Conservation (phyloP, 768 basidiomycete species). For the Rubroboletus satanas region DNA sequence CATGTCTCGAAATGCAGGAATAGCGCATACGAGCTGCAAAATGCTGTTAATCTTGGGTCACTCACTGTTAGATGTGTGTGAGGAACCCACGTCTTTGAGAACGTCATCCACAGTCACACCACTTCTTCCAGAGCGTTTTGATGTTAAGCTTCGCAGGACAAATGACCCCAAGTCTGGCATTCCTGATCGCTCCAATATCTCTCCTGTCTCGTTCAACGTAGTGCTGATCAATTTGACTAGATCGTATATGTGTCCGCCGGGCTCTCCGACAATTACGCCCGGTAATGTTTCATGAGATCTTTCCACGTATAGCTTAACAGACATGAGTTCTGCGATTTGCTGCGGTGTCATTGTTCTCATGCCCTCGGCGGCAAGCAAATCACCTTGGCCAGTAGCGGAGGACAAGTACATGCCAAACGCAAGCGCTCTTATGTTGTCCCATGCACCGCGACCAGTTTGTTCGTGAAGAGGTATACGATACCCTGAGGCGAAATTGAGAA, state of each 20-base stretch:
- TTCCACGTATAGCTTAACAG: conserved; percentile 67
- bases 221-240: conserved; percentile 63
- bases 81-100: conserved; percentile 55
- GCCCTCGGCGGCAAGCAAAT: conserved; percentile 64
- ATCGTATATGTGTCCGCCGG: conserved; percentile 71
- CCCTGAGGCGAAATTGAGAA: conserved; percentile 82
- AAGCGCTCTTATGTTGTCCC: conserved; percentile 77
- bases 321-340: conserved; percentile 71
- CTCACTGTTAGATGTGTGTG: background rate
- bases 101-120: conserved; percentile 50
- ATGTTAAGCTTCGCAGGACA: conserved; percentile 62
- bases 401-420: conserved; percentile 69
- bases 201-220: conserved; percentile 71
- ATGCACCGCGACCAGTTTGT: conserved; percentile 75
- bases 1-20: conserved; percentile 85
- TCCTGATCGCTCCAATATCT: conserved; percentile 53
- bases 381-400: conserved; percentile 49
- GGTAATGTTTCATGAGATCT: conserved; percentile 62
- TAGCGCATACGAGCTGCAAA: conserved; percentile 63
- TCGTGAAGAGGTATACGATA: conserved; percentile 72
- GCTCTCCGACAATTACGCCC: conserved; percentile 69
- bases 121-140: conserved; percentile 28
- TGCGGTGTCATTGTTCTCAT: conserved; percentile 50
- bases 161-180: conserved; percentile 73
- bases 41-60: conserved; percentile 2